A percentile compares a stretch with the other conserved stretches of the same genome.
Evolutionary conservation across 371 early-diverging fungal species (phyloP).

Genomic region (Apophysomyces trapeziformis): DNA sequence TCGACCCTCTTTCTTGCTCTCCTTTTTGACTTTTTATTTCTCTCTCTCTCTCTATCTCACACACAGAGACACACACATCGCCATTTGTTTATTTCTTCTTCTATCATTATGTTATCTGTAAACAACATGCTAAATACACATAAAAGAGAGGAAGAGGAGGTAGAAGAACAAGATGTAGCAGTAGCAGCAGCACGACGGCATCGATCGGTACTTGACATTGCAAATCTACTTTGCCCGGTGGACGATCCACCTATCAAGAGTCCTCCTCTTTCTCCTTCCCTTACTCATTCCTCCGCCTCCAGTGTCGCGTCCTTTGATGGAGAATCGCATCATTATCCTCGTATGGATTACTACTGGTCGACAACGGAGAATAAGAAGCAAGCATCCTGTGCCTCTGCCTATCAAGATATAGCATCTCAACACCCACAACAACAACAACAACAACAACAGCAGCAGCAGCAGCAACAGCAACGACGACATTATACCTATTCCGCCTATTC

Average conservation of each 20-base stretch:
- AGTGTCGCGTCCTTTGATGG: slow-evolving; percentile 8
- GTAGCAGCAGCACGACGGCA: not conserved
- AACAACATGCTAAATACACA: slow-evolving; percentile 9
- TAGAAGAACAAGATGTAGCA: too few species aligned
- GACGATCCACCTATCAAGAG: slow-evolving; percentile 21
- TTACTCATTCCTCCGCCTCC: not conserved
- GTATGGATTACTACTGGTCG: not conserved
- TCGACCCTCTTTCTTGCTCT: not conserved
- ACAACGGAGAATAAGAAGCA: not conserved
- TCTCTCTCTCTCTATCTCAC: slow-evolving; percentile 1
- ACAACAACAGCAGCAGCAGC: too few species aligned
- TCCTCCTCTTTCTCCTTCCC: slow-evolving; percentile 32
- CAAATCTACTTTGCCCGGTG: slow-evolving; percentile 24
- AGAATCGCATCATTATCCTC: not conserved
- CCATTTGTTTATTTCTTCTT: slow-evolving; percentile 9
- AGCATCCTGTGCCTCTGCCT: not conserved
- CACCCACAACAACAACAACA: too few species aligned
- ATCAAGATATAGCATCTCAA: too few species aligned
- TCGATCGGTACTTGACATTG: slow-evolving; percentile 41
- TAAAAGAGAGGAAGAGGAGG: not conserved
- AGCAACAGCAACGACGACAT: slow-evolving; percentile 17
- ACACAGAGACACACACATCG: not conserved
- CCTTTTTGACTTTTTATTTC: not conserved
- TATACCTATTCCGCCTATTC: slow-evolving; percentile 12
- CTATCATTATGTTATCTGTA: slow-evolving; percentile 8